A percentile compares a stretch with the other conserved stretches of the same genome.
phyloP scores from a whole-genome alignment of 2,329 filamentous ascomycete species.

The Massarina eburnea region DNA sequence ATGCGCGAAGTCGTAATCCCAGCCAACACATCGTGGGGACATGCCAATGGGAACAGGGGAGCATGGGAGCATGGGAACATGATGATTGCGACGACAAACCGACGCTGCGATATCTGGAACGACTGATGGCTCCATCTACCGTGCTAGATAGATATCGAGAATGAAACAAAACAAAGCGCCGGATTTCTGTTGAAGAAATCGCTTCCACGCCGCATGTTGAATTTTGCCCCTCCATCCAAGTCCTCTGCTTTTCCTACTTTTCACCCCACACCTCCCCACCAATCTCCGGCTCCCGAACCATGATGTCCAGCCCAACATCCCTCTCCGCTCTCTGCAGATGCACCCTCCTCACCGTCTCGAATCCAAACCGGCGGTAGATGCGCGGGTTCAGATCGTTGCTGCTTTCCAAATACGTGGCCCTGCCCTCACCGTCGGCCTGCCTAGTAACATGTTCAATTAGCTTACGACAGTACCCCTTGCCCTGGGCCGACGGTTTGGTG shows the following conservation, averaged over 20 bases:
- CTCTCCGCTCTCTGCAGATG: conserved; percentile 59
- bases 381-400: conserved; percentile 67
- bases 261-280: conserved; percentile 5
- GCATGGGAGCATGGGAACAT: no score
- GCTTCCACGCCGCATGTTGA: not conserved
- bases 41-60: not conserved
- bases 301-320: conserved; percentile 72
- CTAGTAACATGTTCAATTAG: conserved; percentile 69
- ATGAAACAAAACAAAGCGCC: not conserved
- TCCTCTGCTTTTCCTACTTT: not conserved
- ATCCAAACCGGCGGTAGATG: conserved; percentile 77
- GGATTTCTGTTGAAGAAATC: conserved; percentile 11
- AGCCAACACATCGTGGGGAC: not conserved
- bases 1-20: not conserved
- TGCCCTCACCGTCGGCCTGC: conserved; percentile 66
- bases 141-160: not conserved
- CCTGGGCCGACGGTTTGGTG: conserved; percentile 68
- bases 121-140: no score
- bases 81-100: no score
- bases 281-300: conserved; percentile 71
- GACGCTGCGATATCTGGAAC: no score
- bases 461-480: conserved; percentile 72
- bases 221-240: not conserved
- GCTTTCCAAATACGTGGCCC: conserved; percentile 76
- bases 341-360: conserved; percentile 65